Percentiles rank a stretch among this genome's conserved stretches.
These are phyloP conservation scores for Saprolegnia diclina DNA, from an alignment of 352 stramenopile genomes.

Conservation along the genomic window DNA sequence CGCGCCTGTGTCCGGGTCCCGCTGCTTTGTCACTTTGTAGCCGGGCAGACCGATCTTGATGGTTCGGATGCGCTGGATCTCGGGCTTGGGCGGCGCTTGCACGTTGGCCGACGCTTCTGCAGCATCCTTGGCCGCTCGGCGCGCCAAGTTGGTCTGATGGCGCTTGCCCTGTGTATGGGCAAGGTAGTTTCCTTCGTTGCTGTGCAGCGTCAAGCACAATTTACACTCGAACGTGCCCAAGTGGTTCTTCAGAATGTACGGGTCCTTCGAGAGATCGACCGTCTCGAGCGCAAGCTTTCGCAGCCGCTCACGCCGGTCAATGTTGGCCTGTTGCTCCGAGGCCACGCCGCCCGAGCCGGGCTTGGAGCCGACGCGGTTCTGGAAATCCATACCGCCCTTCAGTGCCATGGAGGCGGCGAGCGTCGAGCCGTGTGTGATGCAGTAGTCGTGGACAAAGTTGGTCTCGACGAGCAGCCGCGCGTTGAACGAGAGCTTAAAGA, in stretches of 20 bases:
- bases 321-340: slow-evolving; percentile 72
- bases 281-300: slow-evolving; percentile 98
- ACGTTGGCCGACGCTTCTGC: slow-evolving; percentile 36
- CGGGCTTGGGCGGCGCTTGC: slow-evolving; percentile 26
- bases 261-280: slow-evolving; percentile 98
- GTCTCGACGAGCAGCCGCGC: not conserved
- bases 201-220: slow-evolving; percentile 98
- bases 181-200: slow-evolving; percentile 99
- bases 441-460: slow-evolving; percentile 12
- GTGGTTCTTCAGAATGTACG: slow-evolving; percentile 99
- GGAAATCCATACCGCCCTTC: slow-evolving; percentile 64
- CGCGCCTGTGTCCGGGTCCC: slow-evolving; percentile 75
- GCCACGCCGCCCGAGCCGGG: slow-evolving; percentile 66
- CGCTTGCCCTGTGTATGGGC: slow-evolving; percentile 99
- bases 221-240: slow-evolving; percentile 99
- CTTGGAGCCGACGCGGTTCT: slow-evolving; percentile 82
- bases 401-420: not conserved
- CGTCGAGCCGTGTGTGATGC: slow-evolving; percentile 6
- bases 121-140: slow-evolving; percentile 81
- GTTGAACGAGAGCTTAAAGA: slow-evolving; percentile 17
- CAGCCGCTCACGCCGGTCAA: slow-evolving; percentile 95
- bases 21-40: slow-evolving; percentile 97
- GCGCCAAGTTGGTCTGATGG: slow-evolving; percentile 95
- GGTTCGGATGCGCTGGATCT: slow-evolving; percentile 44
- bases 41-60: slow-evolving; percentile 95